Conservation (phyloP, 2,329 filamentous ascomycete genomes). For the Xylariaceae sp. region DNA sequence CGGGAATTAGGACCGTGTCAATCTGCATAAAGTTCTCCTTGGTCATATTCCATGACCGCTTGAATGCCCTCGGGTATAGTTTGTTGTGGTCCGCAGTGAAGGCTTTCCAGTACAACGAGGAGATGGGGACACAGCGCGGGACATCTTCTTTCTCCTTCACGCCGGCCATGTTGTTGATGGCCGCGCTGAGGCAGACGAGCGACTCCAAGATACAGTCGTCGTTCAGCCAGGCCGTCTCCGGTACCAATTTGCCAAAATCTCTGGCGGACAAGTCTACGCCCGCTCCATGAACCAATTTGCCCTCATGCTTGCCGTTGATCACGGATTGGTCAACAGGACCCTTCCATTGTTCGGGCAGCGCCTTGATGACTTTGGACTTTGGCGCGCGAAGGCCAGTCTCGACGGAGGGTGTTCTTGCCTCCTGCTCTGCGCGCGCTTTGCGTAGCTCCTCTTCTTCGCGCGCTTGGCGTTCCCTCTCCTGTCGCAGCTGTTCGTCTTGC, state of each 20-base stretch:
- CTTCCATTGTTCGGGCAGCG: background rate
- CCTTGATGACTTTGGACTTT: background rate
- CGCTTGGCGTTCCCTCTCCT: no score
- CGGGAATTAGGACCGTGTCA: slow-evolving; percentile 62
- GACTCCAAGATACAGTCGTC: slow-evolving; percentile 68
- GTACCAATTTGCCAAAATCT: slow-evolving; percentile 58
- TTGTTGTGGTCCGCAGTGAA: slow-evolving; percentile 50
- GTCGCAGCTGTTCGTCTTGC: no score
- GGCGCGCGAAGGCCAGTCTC: background rate
- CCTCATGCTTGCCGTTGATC: no score
- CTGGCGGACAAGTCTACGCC: slow-evolving; percentile 43
- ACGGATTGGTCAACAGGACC: no score
- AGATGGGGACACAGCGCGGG: slow-evolving; percentile 55
- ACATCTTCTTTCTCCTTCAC: slow-evolving; percentile 38
- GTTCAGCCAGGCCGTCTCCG: slow-evolving; percentile 59
- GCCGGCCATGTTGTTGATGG: slow-evolving; percentile 49
- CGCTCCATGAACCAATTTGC: slow-evolving; percentile 28
- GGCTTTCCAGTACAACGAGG: slow-evolving; percentile 57
- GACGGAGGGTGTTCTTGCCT: no score
- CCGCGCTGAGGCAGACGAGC: slow-evolving; percentile 52
- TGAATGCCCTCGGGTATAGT: slow-evolving; percentile 17
- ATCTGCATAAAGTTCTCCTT: slow-evolving; percentile 57
- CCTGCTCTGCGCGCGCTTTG: no score
- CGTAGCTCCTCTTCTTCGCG: no score
- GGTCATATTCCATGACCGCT: slow-evolving; percentile 43